Evolutionary conservation across 2,329 filamentous ascomycete genomes (phyloP).

Genomic region (Penicillium sp.): DNA sequence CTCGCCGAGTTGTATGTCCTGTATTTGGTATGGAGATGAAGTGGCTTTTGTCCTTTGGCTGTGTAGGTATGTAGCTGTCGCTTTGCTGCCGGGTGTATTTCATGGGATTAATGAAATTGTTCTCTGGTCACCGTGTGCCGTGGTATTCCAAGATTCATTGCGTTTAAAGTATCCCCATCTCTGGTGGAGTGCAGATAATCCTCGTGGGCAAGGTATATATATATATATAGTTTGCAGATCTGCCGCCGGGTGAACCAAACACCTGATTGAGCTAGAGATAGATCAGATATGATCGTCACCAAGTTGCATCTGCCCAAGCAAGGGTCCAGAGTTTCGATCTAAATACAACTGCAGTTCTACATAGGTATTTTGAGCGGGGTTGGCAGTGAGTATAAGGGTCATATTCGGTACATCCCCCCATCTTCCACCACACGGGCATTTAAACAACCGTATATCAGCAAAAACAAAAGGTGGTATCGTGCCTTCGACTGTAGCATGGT

Average conservation of each 20-base stretch:
- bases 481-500: not conserved
- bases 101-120: not conserved
- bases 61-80: not conserved
- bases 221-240: not conserved
- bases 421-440: not conserved
- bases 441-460: not conserved
- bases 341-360: no score
- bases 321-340: no score
- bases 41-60: not conserved
- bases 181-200: not conserved
- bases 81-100: not conserved
- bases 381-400: not conserved
- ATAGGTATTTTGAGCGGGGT: not conserved
- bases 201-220: not conserved
- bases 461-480: slow-evolving; percentile 10
- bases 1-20: not conserved
- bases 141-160: no score
- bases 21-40: not conserved
- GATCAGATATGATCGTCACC: not conserved
- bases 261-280: not conserved
- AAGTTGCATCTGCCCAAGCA: no score
- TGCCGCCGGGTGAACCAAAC: not conserved
- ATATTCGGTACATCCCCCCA: not conserved
- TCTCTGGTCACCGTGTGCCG: not conserved
- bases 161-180: no score